Conservation (phyloP, 176 grass and related monocot species). For the Triticum timopheevii region DNA sequence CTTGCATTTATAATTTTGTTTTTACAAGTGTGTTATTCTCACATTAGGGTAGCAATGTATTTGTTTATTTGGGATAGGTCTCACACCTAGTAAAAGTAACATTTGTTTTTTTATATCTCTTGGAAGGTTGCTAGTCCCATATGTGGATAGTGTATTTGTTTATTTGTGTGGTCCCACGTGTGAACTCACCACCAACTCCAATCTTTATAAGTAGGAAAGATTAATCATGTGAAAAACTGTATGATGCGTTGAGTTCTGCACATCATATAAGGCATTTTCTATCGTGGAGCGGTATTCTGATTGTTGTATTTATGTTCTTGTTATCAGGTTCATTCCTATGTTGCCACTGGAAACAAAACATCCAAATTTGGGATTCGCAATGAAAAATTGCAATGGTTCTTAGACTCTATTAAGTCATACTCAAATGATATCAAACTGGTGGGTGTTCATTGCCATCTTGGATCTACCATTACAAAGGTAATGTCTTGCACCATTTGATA, state of each 20-base stretch:
- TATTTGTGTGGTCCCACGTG: no score
- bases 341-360: slow-evolving; percentile 98
- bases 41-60: no score
- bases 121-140: no score
- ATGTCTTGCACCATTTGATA: not conserved
- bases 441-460: slow-evolving; percentile 93
- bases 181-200: no score
- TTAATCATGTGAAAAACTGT: not conserved
- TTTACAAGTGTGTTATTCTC: no score
- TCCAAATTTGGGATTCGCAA: slow-evolving; percentile 98
- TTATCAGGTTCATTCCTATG: slow-evolving; percentile 91
- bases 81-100: no score
- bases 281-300: not conserved
- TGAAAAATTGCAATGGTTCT: slow-evolving; percentile 96
- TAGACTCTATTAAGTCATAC: slow-evolving; percentile 81
- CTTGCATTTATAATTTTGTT: no score
- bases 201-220: no score
- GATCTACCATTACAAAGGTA: slow-evolving; percentile 99
- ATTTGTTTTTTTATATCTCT: no score
- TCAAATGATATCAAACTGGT: slow-evolving; percentile 86
- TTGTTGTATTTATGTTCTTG: not conserved
- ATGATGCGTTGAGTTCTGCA: not conserved
- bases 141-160: no score
- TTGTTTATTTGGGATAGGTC: no score
- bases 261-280: slow-evolving; percentile 4